Percentiles rank a stretch among this genome's conserved stretches.
Evolutionary conservation across 2,329 filamentous ascomycete species (phyloP).

Genomic region (Cyphellophora europaea): DNA sequence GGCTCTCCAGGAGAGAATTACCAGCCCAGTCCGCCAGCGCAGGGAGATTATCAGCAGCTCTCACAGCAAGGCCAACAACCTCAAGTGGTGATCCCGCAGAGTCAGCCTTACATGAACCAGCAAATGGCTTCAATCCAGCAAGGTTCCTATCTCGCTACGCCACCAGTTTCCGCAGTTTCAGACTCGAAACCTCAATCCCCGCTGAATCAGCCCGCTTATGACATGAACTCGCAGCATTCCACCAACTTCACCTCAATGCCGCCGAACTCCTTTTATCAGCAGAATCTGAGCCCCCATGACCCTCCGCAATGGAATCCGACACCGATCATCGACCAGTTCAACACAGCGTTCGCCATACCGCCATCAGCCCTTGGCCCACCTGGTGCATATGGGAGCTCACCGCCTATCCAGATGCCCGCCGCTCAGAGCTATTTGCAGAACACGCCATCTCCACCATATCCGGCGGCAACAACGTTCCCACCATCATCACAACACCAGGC

Average conservation of each 20-base stretch:
- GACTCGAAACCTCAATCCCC: conserved; percentile 68
- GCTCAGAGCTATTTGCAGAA: conserved; percentile 2
- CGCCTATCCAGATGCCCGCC: conserved; percentile 2
- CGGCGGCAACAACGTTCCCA: conserved; percentile 14
- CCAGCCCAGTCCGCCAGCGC: conserved; percentile 53
- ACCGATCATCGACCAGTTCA: conserved; percentile 80
- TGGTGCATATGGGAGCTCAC: conserved; percentile 1
- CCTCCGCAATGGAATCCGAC: conserved; percentile 70
- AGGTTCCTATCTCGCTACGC: conserved; percentile 39
- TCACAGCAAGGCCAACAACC: conserved; percentile 25
- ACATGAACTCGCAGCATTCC: too few relatives aligned
- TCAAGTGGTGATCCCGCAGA: conserved; percentile 3
- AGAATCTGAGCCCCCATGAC: neutral
- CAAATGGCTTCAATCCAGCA: conserved; percentile 10
- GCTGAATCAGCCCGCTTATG: conserved; percentile 9
- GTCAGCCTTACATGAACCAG: conserved; percentile 7
- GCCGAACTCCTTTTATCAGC: conserved; percentile 14
- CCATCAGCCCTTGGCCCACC: conserved; percentile 24
- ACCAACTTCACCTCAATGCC: conserved; percentile 11
- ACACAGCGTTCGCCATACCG: conserved; percentile 79
- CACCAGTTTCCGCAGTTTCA: conserved; percentile 65
- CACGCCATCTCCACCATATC: conserved; percentile 4
- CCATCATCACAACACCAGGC: conserved; percentile 3
- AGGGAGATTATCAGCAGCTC: conserved; percentile 40
- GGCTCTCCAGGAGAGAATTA: conserved; percentile 62